Base-by-base conservation (phyloP, 176 grass and related monocot genomes). In the Stipa capillata region DNA sequence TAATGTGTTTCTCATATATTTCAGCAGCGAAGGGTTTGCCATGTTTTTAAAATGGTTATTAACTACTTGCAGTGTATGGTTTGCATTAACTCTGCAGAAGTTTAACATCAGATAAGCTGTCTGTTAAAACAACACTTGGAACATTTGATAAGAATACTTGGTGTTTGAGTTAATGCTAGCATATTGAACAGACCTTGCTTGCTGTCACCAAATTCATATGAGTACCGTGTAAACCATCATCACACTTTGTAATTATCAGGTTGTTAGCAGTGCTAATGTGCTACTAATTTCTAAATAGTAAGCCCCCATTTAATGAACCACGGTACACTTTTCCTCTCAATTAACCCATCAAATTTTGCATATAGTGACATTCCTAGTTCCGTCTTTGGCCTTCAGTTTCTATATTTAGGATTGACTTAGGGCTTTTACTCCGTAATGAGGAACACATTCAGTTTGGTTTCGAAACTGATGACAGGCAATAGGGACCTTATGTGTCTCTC, bases 201-300 rank as follows among this genome's bases (percentile, higher is more conserved):
- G 48, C 6, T 80, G n/a, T n/a, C 24, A 69, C n/a, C 35, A 23
- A 69, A 44, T 80, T 78, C 75, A 78, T 49, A 45, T 29, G 49
- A 78, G 52, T n/a, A n/a, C n/a, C n/a, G n/a, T 20, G 8, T 75
- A 27, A 13, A 29, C 6, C 16, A 55, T 42, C 63, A 31, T 69
- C 64, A 57, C 50, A 20, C 16, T 56, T 53, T 69, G 13, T 51
- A 66, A 52, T 79, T 52, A 58, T 18, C 13, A 66, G 44, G 5
- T 23, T 79, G 32, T 41, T 18, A 53, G 10, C 13, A 54, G 2
- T 53, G 43, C 20, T 31, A 77, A 17, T 21, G 27, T 32, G 39
- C 17, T 66, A 52, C 12, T 39, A 23, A 50, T 61, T 65, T 10
- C 33, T 67, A 49, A 48, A 77, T 61, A 51, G 41, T 27, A 36